Base-by-base conservation (phyloP, 306 rosid species). In the Alnus glutinosa region DNA sequence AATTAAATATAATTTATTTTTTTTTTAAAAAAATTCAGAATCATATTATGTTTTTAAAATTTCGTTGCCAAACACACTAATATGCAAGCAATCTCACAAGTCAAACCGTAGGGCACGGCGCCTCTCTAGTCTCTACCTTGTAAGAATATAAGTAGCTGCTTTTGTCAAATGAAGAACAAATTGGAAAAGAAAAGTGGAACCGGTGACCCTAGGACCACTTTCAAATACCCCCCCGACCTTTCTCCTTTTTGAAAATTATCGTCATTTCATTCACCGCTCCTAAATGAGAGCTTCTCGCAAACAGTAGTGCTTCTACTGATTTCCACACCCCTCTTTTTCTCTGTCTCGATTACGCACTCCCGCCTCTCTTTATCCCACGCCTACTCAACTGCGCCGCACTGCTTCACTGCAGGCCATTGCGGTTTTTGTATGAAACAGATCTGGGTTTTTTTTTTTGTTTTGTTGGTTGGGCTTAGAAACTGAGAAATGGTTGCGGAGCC, bases 401-500 rank as follows among this genome's bases (percentile, higher is more conserved):
- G 8, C 2, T 47, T 18, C 16, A n/a, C 55, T 51, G 57, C 32
- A 14, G 3, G 66, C 74, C 23, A 18, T 52, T 18, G 32, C 23
- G 51, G 52, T 59, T 7, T 69, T 7, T 59, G 66, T 16, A 9
- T 59, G 9, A n/a, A 59, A 28, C 66, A 59, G 37, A 18, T 42
- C 51, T 68, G 51, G 34, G 55, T 63, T 79, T 46, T 77, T 63
- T 57, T 71, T 64, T 23, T 23, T 23, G 28, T 23, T 23, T 23
- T 23, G 28, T 23, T 8, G 52, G 42, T 42, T 75, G 70, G 28
- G 49, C 7, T 68, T 44, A 49, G 52, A 4, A 68, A 54, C 14
- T 77, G 54, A 84, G 92, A 87, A 79, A 95, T 93, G 99, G 96
- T 91, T 77, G 97, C 97, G 70, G 97, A 95, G 85, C 88, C 93